Conservation (phyloP, 495 filamentous ascomycete species). For the Schizothecium vesticola region DNA sequence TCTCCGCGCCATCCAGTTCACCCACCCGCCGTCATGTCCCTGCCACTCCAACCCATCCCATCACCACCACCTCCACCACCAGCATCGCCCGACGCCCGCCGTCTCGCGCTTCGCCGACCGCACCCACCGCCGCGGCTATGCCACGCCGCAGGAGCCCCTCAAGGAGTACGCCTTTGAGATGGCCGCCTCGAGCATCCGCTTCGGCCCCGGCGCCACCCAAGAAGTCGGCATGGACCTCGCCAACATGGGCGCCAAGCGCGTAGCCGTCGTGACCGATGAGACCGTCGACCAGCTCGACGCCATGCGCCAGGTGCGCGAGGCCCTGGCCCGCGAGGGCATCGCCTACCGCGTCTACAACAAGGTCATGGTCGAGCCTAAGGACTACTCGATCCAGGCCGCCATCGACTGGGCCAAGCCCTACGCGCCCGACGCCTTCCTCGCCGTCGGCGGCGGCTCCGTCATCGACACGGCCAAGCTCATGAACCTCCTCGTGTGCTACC, state of each 20-base stretch:
- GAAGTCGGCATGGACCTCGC: conserved; percentile 99
- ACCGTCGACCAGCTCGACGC: conserved; percentile 75
- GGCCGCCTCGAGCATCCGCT: conserved; percentile 89
- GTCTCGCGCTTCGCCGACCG: conserved; percentile 28
- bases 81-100: conserved; percentile 40
- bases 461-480: conserved; percentile 98
- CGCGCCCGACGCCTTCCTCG: conserved; percentile 79
- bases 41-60: conserved; percentile 84
- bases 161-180: conserved; percentile 99
- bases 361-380: conserved; percentile 83
- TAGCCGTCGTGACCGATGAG: conserved; percentile 84
- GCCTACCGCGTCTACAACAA: conserved; percentile 74
- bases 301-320: conserved; percentile 78
- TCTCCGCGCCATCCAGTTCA: conserved; percentile 82
- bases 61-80: conserved; percentile 67
- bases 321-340: conserved; percentile 68
- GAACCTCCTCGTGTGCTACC: conserved; percentile 89
- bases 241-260: conserved; percentile 80
- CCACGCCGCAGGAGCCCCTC: conserved; percentile 71
- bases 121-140: conserved; percentile 42
- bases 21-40: conserved; percentile 83
- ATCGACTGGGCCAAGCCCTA: conserved; percentile 78
- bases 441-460: conserved; percentile 82
- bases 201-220: conserved; percentile 86
- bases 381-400: conserved; percentile 83